These are phyloP conservation scores for Alternaria brassicae DNA, from an alignment of 2,329 filamentous ascomycete species.

Conservation along the genomic window DNA sequence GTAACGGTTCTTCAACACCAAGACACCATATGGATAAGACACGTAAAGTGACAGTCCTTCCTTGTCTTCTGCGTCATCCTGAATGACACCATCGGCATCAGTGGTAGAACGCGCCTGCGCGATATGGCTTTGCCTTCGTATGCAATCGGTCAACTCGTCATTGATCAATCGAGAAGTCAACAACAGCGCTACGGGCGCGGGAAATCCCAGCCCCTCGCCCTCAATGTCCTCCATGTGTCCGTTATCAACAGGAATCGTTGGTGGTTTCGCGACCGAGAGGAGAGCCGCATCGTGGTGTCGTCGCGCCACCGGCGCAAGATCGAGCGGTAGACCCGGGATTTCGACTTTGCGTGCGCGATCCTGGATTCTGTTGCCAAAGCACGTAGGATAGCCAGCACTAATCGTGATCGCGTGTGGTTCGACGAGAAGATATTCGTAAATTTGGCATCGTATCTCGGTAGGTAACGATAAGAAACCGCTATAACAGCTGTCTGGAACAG, in stretches of 20 bases:
- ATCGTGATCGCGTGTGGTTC: constrained; percentile 50
- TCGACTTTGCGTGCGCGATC: constrained; percentile 31
- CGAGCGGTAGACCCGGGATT: constrained; percentile 49
- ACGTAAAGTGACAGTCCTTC: constrained; percentile 51
- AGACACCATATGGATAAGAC: constrained; percentile 51
- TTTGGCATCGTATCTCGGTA: constrained; percentile 52
- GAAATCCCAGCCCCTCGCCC: constrained; percentile 23
- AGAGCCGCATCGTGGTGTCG: constrained; percentile 43
- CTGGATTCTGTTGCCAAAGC: constrained; percentile 37
- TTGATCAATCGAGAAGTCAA: constrained; percentile 45
- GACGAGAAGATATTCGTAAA: constrained; percentile 52
- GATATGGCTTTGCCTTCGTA: constrained; percentile 23
- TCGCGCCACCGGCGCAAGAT: constrained; percentile 46
- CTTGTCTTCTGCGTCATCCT: constrained; percentile 16
- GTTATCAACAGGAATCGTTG: constrained; percentile 28
- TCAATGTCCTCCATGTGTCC: constrained; percentile 7
- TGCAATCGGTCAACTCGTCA: constrained; percentile 47
- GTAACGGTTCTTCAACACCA: constrained; percentile 49
- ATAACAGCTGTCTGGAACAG: constrained; percentile 5
- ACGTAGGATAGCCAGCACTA: constrained; percentile 46
- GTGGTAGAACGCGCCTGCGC: constrained; percentile 17
- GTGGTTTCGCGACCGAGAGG: constrained; percentile 39
- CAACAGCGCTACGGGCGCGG: constrained; percentile 36
- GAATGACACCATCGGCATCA: constrained; percentile 3
- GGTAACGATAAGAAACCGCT: constrained; percentile 41